Percentiles rank a stretch among this genome's conserved stretches.
These are phyloP conservation scores for Eudorina sp. DNA, from an alignment of 139 green algal genomes.

Conservation along the genomic window DNA sequence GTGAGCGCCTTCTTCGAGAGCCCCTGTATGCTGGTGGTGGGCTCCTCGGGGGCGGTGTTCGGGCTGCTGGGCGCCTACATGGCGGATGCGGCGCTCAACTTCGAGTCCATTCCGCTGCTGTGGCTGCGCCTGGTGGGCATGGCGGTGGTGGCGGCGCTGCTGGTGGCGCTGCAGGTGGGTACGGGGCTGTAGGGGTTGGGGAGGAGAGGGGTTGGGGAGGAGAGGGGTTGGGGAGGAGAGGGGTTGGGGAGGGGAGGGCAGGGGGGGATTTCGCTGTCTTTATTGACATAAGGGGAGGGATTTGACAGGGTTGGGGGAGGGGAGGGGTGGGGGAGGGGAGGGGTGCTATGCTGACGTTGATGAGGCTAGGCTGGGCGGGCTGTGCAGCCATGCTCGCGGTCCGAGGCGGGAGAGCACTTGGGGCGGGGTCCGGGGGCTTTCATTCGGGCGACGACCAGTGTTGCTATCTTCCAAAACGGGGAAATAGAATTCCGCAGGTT, in stretches of 20 bases:
- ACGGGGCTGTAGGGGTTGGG: too few relatives aligned
- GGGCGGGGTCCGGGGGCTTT: too few relatives aligned
- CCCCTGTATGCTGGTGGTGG: slow-evolving; percentile 50
- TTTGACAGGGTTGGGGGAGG: background rate
- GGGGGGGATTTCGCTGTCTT: background rate
- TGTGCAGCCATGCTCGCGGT: too few relatives aligned
- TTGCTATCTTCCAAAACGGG: too few relatives aligned
- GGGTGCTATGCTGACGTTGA: too few relatives aligned
- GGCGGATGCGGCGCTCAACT: slow-evolving; percentile 71
- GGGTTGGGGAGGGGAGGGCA: background rate
- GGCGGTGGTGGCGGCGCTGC: background rate
- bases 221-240: too few relatives aligned
- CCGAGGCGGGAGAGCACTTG: too few relatives aligned
- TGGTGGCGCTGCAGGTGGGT: slow-evolving; percentile 42
- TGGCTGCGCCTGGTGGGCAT: slow-evolving; percentile 63
- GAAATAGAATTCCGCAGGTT: too few relatives aligned
- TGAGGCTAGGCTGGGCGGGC: too few relatives aligned
- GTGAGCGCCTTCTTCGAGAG: slow-evolving; percentile 35
- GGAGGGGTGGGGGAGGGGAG: background rate
- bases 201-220: too few relatives aligned
- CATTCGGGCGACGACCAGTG: too few relatives aligned
- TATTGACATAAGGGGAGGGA: background rate
- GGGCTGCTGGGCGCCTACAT: slow-evolving; percentile 48
- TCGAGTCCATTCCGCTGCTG: slow-evolving; percentile 64
- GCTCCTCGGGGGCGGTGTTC: slow-evolving; percentile 45